phyloP scores from a whole-genome alignment of 441 rosid genomes.

The Arabidopsis hybrid region DNA sequence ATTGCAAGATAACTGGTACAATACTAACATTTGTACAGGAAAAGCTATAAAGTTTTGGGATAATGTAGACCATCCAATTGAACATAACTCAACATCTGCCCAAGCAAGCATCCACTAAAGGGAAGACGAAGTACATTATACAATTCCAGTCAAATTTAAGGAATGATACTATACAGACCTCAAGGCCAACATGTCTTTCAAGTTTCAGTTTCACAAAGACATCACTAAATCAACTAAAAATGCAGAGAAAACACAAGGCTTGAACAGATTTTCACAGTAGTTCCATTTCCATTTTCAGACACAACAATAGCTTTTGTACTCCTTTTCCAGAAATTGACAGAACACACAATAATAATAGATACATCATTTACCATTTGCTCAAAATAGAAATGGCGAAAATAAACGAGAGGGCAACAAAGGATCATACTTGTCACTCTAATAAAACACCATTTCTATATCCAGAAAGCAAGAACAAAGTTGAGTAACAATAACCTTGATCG shows the following conservation, averaged over 20 bases:
- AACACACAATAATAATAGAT: background rate
- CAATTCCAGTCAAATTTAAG: background rate
- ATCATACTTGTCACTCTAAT: background rate
- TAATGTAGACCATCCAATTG: background rate
- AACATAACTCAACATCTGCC: background rate
- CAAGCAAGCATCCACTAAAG: background rate
- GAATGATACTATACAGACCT: constrained; percentile 8
- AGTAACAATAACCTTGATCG: constrained; percentile 68
- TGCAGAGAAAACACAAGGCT: background rate
- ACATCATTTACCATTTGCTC: background rate
- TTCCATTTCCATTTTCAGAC: background rate
- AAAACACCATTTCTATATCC: background rate
- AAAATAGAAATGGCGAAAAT: background rate
- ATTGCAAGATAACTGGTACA: background rate
- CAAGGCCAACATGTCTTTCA: background rate
- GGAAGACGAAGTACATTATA: background rate
- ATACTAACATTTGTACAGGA: background rate
- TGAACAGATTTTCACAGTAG: background rate
- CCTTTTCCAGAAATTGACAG: background rate
- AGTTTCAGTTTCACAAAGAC: background rate
- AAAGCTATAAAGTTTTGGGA: background rate
- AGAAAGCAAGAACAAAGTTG: too few relatives aligned
- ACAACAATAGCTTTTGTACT: background rate
- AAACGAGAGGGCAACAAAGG: background rate
- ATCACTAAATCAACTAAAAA: background rate